Percentiles rank a stretch among this genome's conserved stretches.
Evolutionary conservation across 805 yeast genomes (phyloP).

Genomic region (Wickerhamiella azyma): DNA sequence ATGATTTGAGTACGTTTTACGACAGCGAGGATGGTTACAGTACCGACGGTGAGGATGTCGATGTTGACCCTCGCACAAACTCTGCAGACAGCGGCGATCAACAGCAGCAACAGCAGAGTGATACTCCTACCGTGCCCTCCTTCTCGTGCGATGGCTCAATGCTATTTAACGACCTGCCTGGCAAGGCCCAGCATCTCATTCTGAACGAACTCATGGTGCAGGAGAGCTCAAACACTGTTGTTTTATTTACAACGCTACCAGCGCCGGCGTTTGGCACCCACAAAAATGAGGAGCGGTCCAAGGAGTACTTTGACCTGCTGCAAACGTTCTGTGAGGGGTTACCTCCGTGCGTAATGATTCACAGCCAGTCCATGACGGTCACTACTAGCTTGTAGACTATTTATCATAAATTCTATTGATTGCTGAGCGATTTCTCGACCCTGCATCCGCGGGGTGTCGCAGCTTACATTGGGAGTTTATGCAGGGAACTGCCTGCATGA

Average conservation of each 20-base stretch:
- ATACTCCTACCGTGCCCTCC: neutral
- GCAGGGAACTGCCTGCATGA: no score
- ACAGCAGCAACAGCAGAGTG: no score
- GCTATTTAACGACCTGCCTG: constrained; percentile 78
- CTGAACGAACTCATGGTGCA: constrained; percentile 71
- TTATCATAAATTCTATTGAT: neutral
- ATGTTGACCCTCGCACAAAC: neutral
- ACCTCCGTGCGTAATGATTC: constrained; percentile 72
- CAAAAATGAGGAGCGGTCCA: constrained; percentile 48
- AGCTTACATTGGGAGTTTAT: no score
- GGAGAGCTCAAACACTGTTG: constrained; percentile 49
- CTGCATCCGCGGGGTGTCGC: no score
- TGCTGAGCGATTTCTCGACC: no score
- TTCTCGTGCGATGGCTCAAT: constrained; percentile 16
- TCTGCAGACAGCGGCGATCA: neutral
- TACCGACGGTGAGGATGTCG: constrained; percentile 16
- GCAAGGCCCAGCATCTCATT: constrained; percentile 78
- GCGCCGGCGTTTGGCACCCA: constrained; percentile 79
- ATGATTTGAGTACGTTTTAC: constrained; percentile 10
- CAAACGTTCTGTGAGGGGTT: constrained; percentile 69
- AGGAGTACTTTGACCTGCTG: constrained; percentile 61
- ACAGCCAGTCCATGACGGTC: constrained; percentile 90
- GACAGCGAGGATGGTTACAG: constrained; percentile 19
- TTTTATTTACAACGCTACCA: constrained; percentile 81
- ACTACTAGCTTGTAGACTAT: constrained; percentile 61